A percentile compares a stretch with the other conserved stretches of the same genome.
These are phyloP conservation scores for Clavispora asparagi DNA, from an alignment of 805 yeast genomes.

Conservation along the genomic window DNA sequence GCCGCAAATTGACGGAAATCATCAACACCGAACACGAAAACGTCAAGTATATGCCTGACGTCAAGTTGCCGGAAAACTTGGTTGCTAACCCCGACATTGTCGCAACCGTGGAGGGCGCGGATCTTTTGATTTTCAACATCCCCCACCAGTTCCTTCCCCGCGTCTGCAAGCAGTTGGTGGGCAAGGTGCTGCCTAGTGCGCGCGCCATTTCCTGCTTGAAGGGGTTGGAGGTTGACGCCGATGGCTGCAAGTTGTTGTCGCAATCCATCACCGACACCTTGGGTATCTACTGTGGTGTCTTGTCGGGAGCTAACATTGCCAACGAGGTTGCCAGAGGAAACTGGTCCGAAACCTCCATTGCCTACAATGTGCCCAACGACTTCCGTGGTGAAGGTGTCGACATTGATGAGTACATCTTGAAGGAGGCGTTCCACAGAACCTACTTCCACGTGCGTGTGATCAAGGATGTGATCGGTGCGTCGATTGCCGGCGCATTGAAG, in stretches of 20 bases:
- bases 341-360: conserved; percentile 45
- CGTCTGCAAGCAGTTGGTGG: conserved; percentile 35
- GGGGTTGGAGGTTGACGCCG: conserved; percentile 40
- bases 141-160: conserved; percentile 43
- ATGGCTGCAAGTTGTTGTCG: conserved; percentile 41
- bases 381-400: conserved; percentile 38
- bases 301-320: conserved; percentile 46
- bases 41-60: conserved; percentile 41
- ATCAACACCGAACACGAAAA: conserved; percentile 40
- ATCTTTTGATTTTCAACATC: conserved; percentile 39
- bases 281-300: conserved; percentile 41
- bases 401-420: conserved; percentile 35
- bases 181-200: conserved; percentile 31
- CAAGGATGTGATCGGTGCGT: conserved; percentile 42
- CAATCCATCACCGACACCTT: conserved; percentile 39
- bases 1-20: conserved; percentile 38
- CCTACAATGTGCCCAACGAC: conserved; percentile 35
- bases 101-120: conserved; percentile 35
- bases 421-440: conserved; percentile 41
- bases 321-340: conserved; percentile 42
- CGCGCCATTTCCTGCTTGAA: conserved; percentile 44
- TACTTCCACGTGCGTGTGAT: conserved; percentile 44
- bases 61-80: conserved; percentile 37
- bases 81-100: conserved; percentile 37
- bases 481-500: conserved; percentile 44